phyloP scores from a whole-genome alignment of 2,329 filamentous ascomycete species.

The Clarireedia homoeocarpa region DNA sequence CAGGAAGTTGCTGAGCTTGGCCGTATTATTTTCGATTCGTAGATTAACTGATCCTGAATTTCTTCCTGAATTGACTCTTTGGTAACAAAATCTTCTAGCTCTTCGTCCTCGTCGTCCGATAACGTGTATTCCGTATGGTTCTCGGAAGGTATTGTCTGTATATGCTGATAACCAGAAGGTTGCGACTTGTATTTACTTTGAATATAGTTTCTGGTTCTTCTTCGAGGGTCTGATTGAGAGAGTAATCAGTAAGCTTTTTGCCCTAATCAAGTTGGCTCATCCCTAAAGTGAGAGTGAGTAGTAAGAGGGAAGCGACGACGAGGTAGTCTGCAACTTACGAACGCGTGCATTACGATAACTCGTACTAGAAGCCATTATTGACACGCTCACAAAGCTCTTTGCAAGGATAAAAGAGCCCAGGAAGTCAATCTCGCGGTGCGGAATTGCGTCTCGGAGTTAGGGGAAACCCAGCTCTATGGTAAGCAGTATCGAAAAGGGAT shows the following conservation, averaged over 20 bases:
- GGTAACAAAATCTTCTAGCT: background rate
- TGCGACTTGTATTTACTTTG: background rate
- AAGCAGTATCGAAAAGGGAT: too few relatives aligned
- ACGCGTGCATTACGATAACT: background rate
- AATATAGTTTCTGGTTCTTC: background rate
- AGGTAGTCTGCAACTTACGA: slow-evolving; percentile 1
- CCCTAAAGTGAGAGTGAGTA: background rate
- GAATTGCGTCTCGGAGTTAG: too few relatives aligned
- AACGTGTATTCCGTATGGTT: background rate
- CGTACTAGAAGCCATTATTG: background rate
- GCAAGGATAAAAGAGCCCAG: background rate
- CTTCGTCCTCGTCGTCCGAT: background rate
- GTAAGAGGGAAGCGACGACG: slow-evolving; percentile 5
- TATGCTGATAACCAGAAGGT: slow-evolving; percentile 4
- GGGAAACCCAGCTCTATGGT: too few relatives aligned
- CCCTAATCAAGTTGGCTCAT: background rate
- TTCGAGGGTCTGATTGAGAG: background rate
- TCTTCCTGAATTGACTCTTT: slow-evolving; percentile 9
- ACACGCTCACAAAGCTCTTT: background rate
- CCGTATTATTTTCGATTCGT: background rate
- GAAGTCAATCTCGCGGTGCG: too few relatives aligned
- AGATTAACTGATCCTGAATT: slow-evolving; percentile 8
- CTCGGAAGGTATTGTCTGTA: slow-evolving; percentile 5
- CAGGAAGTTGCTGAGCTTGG: background rate
- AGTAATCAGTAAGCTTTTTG: slow-evolving; percentile 7